Evolutionary conservation across 2,329 filamentous ascomycete genomes (phyloP), one percentile per base, ranked within the genome.

Genomic region (Tolypocladium ophioglossoides): DNA sequence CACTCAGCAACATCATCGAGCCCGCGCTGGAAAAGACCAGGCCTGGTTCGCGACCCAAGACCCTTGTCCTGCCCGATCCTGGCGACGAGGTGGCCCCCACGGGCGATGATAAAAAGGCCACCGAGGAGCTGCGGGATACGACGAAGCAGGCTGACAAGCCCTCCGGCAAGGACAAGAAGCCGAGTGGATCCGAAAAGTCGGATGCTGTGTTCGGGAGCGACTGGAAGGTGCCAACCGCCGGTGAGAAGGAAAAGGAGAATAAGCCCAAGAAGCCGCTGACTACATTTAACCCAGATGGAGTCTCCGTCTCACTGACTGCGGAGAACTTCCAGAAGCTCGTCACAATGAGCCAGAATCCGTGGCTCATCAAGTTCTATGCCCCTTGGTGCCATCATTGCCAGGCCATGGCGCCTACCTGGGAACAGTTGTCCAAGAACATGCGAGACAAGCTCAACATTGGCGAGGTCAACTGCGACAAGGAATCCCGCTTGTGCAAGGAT

Each of bases 301-400:
- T 79, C 18, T 95, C 90, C 8, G 77, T 90, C 37, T 72, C 84
- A 8, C 78, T 99, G 52, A 91, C 84, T 2, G 85, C 88, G 0
- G 91, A 96, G 66, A 89, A 78, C 58, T 99, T 99, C 74, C 86
- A 95, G 67, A 84, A 82, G 55, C 76, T 86, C 39, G 91, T 99
- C 49, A 95, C 90, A 3, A 87, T 85, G 68, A 91, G 90, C 0
- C 83, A 88, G 59, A 91, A 97, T 58, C 86, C 91, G 7, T 99
- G 94, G 94, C 96, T 99, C 66, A 84, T 99, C 77, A 99, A 99
- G 71, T 97, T 99, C 69, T 97, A 96, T 68, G 91, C 90, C 20
- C 95, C 94, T 7, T 97, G 92, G 94, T 99, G 94, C 70, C 84
- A 85, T 62, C 94, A 99, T 72, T 99, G 95, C 71, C 89, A 96